Percentiles rank a stretch among this genome's conserved stretches.
phyloP scores from a whole-genome alignment of 345 rosid genomes.

The Trapa bicornis region DNA sequence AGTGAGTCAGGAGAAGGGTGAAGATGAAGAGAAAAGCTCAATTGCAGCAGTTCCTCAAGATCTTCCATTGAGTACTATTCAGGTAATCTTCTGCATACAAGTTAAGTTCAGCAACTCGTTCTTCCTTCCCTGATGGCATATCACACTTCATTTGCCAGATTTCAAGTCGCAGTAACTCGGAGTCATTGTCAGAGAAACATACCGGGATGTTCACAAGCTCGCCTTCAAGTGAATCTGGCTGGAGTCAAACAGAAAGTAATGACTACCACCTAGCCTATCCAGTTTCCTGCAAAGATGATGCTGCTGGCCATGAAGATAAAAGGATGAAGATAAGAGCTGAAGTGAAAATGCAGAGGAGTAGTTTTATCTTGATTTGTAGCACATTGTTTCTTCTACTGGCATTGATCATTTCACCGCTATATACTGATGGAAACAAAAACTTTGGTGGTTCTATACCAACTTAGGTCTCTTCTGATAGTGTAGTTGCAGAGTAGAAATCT shows the following conservation, averaged over 20 bases:
- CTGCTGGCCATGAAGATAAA: conserved; percentile 7
- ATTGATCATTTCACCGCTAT: too few species aligned
- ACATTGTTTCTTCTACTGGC: conserved; percentile 28
- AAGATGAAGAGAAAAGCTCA: conserved; percentile 17
- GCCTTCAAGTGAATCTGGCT: conserved; percentile 27
- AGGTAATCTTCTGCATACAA: conserved; percentile 21
- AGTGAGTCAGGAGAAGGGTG: conserved; percentile 15
- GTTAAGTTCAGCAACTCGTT: conserved; percentile 10
- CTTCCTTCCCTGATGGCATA: too few species aligned
- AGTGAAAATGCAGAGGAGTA: conserved; percentile 15
- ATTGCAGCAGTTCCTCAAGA: conserved; percentile 22
- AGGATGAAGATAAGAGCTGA: conserved; percentile 11
- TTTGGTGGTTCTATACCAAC: conserved; percentile 48
- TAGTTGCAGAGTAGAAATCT: background rate
- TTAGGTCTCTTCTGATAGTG: conserved; percentile 7
- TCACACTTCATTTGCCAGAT: conserved; percentile 29
- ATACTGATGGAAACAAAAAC: too few species aligned
- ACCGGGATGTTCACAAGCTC: conserved; percentile 29
- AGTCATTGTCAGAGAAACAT: conserved; percentile 26
- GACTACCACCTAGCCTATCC: conserved; percentile 28
- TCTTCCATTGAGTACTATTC: conserved; percentile 47
- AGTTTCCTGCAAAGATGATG: conserved; percentile 29
- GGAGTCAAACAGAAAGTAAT: conserved; percentile 21
- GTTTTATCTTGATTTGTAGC: conserved; percentile 20
- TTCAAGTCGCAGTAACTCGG: conserved; percentile 30